phyloP scores from a whole-genome alignment of 2,329 filamentous ascomycete genomes.

The Meredithiella fracta region DNA sequence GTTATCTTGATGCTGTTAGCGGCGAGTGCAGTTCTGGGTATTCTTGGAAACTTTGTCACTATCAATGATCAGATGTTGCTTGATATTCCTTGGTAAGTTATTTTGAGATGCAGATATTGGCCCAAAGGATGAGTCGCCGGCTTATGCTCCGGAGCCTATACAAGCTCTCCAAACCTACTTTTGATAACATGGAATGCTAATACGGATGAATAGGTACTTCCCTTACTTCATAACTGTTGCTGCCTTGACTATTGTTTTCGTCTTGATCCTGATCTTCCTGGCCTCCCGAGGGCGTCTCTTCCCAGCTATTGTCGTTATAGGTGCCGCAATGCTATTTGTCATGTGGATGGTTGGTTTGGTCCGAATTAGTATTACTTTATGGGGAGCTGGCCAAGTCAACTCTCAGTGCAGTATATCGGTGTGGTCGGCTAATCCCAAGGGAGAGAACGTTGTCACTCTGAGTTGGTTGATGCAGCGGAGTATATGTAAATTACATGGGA shows the following conservation, averaged over 20 bases:
- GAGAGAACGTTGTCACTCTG: slow-evolving; percentile 37
- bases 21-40: slow-evolving; percentile 41
- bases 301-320: slow-evolving; percentile 45
- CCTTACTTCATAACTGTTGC: slow-evolving; percentile 46
- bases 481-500: slow-evolving; percentile 36
- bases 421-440: slow-evolving; percentile 32
- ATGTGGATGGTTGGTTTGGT: slow-evolving; percentile 52
- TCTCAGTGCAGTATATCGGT: slow-evolving; percentile 43
- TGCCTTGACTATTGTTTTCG: slow-evolving; percentile 46
- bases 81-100: slow-evolving; percentile 40
- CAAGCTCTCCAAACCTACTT: not conserved
- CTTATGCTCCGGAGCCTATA: not conserved
- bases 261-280: slow-evolving; percentile 46
- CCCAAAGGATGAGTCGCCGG: not conserved
- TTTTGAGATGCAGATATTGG: no score
- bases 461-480: slow-evolving; percentile 47
- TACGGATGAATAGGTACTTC: slow-evolving; percentile 38
- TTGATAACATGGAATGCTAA: not conserved
- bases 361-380: slow-evolving; percentile 45
- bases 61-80: slow-evolving; percentile 40
- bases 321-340: slow-evolving; percentile 48
- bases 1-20: slow-evolving; percentile 48
- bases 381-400: slow-evolving; percentile 42
- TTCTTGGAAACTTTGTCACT: slow-evolving; percentile 43
- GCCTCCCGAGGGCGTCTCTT: slow-evolving; percentile 45